phyloP scores from a whole-genome alignment of 2,329 filamentous ascomycete species.

The Diaporthe vexans region DNA sequence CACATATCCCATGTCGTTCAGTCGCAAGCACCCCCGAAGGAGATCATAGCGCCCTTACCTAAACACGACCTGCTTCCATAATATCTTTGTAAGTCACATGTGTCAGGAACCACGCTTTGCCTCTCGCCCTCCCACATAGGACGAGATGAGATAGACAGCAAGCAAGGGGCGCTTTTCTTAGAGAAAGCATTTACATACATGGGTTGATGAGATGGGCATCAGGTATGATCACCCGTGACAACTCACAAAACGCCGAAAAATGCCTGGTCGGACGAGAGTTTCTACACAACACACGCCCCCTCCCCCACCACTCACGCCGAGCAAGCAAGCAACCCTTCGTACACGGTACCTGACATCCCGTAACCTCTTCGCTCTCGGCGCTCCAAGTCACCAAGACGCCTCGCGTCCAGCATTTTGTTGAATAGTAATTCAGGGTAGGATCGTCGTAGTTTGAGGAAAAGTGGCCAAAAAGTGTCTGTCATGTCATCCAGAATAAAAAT shows the following conservation, averaged over 20 bases:
- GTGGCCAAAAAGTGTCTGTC: too few species aligned
- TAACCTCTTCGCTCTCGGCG: background rate
- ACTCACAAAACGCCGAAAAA: slow-evolving; percentile 12
- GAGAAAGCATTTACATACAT: background rate
- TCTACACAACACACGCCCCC: background rate
- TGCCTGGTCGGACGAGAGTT: background rate
- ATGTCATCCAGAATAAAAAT: background rate
- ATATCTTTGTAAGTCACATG: slow-evolving; percentile 22
- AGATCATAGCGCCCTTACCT: background rate
- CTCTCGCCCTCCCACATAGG: background rate
- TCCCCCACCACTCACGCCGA: too few species aligned
- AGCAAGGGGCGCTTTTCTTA: background rate
- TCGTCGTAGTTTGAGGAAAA: background rate
- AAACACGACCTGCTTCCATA: slow-evolving; percentile 6
- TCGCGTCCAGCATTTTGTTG: background rate
- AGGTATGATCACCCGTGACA: slow-evolving; percentile 23
- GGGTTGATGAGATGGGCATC: background rate
- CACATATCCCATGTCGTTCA: too few species aligned
- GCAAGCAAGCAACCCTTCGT: background rate
- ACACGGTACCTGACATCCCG: background rate
- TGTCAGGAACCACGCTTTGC: background rate
- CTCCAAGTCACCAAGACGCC: background rate
- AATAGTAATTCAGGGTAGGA: background rate
- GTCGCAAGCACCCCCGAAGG: too few species aligned
- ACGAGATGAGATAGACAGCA: background rate